Base-by-base conservation (phyloP, 1,284 basidiomycete species). In the Stygiomarasmius scandens region DNA sequence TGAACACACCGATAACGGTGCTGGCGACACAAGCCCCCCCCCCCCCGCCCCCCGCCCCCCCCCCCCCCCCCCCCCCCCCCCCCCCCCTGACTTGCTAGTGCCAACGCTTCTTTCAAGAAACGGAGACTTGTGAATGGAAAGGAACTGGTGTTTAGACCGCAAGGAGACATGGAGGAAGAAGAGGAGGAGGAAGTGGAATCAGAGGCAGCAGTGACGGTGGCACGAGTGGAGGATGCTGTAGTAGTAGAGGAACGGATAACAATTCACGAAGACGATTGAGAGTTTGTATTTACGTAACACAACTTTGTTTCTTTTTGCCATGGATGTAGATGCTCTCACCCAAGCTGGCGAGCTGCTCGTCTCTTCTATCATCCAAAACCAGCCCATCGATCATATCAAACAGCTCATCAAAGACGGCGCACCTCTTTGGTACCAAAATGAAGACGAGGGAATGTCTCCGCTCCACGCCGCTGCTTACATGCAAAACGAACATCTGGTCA, bases 351-450 rank as follows among this genome's bases (percentile, higher is more conserved):
- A 81, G 50, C 73, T 75, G 1, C 77, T 92, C 59, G 81, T 91
- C 58, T 63, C 78, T 34, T 75, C 79, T 16, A 86, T 91, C 60
- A 73, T 91, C 11, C 75, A 77, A 45, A 70, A 76, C 43, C 76
- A 78, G 43, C 74, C 88, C 1, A 60, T 80, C 46, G 73, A 77
- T 12, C 74, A 76, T 14, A 74, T 93, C 56, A 75, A 79, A 60
- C 67, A 67, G 11, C 70, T 90, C 25, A 79, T 95, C 63, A 81
- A 87, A 19, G 73, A 75, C n/a, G 90, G 85, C 20, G 92, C 93
- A 1, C 95, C 96, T 1, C 80, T 94, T 47, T 99, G 96, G 96
- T 96, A 89, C 71, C 93, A 96, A 71, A 90, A 91, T 68, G 86
- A 87, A 51, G 82, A 84, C 27, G 89, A 89, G 61, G 92, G 94